Evolutionary conservation across 2,329 filamentous ascomycete genomes (phyloP), one percentile per base, ranked within the genome.

Genomic region (Diaporthe sp.): DNA sequence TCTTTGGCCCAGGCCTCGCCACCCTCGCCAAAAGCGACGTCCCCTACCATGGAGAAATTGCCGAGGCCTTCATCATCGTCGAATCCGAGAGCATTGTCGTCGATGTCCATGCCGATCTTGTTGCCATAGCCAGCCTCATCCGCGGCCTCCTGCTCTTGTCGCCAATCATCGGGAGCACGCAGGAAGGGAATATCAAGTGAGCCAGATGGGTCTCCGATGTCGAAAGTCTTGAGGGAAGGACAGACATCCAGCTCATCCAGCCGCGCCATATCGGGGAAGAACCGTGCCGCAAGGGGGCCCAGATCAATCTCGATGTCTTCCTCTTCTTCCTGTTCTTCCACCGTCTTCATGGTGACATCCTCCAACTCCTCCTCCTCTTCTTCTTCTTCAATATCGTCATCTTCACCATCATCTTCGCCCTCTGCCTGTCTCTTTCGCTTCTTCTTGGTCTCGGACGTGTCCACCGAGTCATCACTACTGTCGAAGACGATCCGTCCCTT

Each of bases 401-500:
- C 83, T 4, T 87, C 85, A 17, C 82, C 80, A 5, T 81, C 80
- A 73, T 82, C 78, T 73, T 82, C 83, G 25, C 81, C 80, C 52
- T 83, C 82, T 74, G 42, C 68, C 30, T 71, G 60, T 64, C 82
- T 80, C 66, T 82, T 81, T 50, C 81, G 79, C 75, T 80, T 81
- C 80, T 83, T 86, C 72, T 83, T 84, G n/a, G 82, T 80, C 25
- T 81, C 82, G 17, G 86, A 85, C 25, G 85, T 86, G 77, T 92
- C 90, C 22, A 86, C 89, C 28, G 89, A 84, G 82, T 98, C 97
- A 82, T 99, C 96, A 81, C 96, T 98, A 86, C 96, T 98, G 85
- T 99, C 97, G 81, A 99, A 99, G 7, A 99, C 96, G 76, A 99
- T 99, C 47, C 96, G 91, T 55, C 97, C 97, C 77, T 95, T 92